Base-by-base conservation (phyloP, 441 rosid genomes). In the Aleurites moluccanus region DNA sequence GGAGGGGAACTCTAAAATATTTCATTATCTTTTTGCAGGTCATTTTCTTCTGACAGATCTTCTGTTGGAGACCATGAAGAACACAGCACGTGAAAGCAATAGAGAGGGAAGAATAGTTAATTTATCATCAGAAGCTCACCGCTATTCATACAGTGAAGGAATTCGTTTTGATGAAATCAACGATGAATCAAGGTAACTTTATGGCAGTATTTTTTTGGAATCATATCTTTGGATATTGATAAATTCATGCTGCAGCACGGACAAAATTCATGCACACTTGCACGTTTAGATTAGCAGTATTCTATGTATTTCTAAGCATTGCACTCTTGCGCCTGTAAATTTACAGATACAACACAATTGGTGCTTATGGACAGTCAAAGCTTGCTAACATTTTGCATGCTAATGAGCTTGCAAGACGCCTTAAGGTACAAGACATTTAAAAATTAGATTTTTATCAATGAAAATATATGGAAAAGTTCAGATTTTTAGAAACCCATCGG, bases 21-120 rank as follows among this genome's bases (percentile, higher is more conserved):
- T 52, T 52, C 13, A 20, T 56, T 0, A 53, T 25, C 4, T 45
- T 21, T 73, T 68, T 80, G 73, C 84, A 84, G 87, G 87, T 15
- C 87, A 82, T 78, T 84, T 82, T 70, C 85, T 84, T 76, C 60
- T 84, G 73, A 82, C 85, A 5, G 78, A 75, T 52, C 82, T 82
- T 40, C 44, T 84, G 63, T 64, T 82, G 72, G 82, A 82, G 45
- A 84, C 77, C 65, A 82, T 84, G 83, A 84, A 80, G 73, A 82
- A 61, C 13, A 82, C 87, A 18, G 80, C 85, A 4, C 65, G 55
- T 11, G 71, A 65, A 70, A 82, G 80, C 64, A 71, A 63, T 47
- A 55, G 35, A 68, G 85, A 84, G 61, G 85, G 87, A 49, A 80
- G 85, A 15, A 42, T 8, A 16, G 4, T 67, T 64, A 60, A 60